Percentiles rank a stretch among this genome's conserved stretches.
These are phyloP conservation scores for Coemansia sp. DNA, from an alignment of 371 early-diverging fungal species.

Conservation along the genomic window DNA sequence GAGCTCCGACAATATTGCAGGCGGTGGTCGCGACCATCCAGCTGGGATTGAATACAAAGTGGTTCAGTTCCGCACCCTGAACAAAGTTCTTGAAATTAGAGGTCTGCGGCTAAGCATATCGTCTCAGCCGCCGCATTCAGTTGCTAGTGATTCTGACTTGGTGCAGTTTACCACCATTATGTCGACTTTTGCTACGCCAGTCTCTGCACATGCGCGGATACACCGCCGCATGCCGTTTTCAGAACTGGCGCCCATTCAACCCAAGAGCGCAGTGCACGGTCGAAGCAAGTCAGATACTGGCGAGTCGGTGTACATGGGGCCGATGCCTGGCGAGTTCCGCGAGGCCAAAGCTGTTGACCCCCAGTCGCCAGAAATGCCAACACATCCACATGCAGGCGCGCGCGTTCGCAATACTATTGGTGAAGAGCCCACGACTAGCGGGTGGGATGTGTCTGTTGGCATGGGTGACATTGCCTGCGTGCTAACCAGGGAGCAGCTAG, in stretches of 20 bases:
- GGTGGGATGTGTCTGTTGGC: slow-evolving; percentile 50
- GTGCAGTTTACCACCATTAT: slow-evolving; percentile 2
- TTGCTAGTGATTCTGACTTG: background rate
- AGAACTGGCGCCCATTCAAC: slow-evolving; percentile 41
- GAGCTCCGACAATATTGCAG: slow-evolving; percentile 19
- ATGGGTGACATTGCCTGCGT: slow-evolving; percentile 39
- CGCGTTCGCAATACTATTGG: slow-evolving; percentile 30
- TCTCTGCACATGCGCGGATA: slow-evolving; percentile 42
- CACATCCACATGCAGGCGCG: background rate
- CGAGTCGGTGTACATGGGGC: slow-evolving; percentile 48
- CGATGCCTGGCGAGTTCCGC: slow-evolving; percentile 55
- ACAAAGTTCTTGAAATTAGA: slow-evolving; percentile 35
- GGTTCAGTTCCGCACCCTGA: slow-evolving; percentile 39
- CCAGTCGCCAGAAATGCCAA: background rate
- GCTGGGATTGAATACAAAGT: slow-evolving; percentile 47
- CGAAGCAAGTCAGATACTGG: slow-evolving; percentile 8
- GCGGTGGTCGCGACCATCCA: slow-evolving; percentile 27
- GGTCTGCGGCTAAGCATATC: slow-evolving; percentile 31
- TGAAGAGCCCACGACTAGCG: slow-evolving; percentile 45
- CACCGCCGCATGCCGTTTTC: slow-evolving; percentile 52
- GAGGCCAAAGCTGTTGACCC: slow-evolving; percentile 23
- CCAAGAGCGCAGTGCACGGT: background rate
- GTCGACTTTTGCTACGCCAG: slow-evolving; percentile 34
- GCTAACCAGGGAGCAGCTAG: slow-evolving; percentile 36
- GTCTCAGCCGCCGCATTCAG: background rate